Evolutionary conservation across 2,329 filamentous ascomycete species (phyloP).

Genomic region (Xylogone sp.): DNA sequence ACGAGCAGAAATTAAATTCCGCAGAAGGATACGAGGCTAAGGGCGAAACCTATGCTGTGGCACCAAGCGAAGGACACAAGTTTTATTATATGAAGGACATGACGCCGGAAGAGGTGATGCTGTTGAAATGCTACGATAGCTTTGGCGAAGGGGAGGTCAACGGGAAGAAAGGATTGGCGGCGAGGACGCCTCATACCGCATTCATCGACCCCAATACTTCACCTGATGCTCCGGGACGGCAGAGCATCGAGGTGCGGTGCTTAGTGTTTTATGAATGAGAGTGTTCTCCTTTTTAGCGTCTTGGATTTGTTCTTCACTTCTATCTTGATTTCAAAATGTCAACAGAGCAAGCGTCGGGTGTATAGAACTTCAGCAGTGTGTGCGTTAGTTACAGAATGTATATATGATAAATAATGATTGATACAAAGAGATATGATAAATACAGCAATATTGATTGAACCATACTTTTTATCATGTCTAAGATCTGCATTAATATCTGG

Average conservation of each 20-base stretch:
- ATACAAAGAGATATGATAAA: too few relatives aligned
- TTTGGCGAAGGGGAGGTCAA: conserved; percentile 35
- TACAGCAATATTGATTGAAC: too few relatives aligned
- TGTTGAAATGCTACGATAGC: conserved; percentile 78
- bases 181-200: conserved; percentile 60
- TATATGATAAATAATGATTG: too few relatives aligned
- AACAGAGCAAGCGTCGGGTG: too few relatives aligned
- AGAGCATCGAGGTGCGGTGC: conserved; percentile 84
- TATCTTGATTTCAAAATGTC: too few relatives aligned
- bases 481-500: too few relatives aligned
- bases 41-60: conserved; percentile 60
- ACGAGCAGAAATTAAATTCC: conserved; percentile 39
- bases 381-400: too few relatives aligned
- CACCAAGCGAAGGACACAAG: conserved; percentile 52
- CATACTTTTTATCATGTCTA: too few relatives aligned
- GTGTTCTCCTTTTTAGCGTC: not conserved
- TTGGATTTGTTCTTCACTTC: too few relatives aligned
- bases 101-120: conserved; percentile 67
- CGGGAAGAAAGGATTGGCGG: conserved; percentile 34
- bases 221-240: conserved; percentile 62
- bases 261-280: conserved; percentile 57
- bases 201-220: conserved; percentile 71
- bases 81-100: conserved; percentile 68
- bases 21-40: conserved; percentile 58
- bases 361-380: too few relatives aligned